phyloP scores from a whole-genome alignment of 257 asterid genomes.

The Ocimum tenuiflorum region DNA sequence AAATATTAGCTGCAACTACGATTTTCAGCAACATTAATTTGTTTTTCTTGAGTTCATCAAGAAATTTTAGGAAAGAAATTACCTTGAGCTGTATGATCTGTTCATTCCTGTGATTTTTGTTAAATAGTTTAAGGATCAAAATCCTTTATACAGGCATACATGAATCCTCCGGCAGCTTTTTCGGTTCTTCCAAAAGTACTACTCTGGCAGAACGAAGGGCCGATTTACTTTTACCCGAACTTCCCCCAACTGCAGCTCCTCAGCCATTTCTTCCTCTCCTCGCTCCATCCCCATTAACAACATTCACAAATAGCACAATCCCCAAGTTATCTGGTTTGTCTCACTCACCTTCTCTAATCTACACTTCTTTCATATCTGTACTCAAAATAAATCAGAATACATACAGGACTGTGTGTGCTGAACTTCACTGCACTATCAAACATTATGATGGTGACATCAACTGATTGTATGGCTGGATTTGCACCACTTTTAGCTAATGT shows the following conservation, averaged over 20 bases:
- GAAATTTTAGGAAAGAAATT: not conserved
- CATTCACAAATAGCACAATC: constrained; percentile 76
- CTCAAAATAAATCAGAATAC: not conserved
- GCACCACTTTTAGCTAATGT: constrained; percentile 90
- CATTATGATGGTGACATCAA: constrained; percentile 69
- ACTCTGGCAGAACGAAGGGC: constrained; percentile 29
- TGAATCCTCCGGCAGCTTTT: constrained; percentile 27
- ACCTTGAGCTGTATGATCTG: not conserved
- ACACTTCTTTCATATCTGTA: not conserved
- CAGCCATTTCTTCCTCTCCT: constrained; percentile 80
- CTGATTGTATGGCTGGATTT: constrained; percentile 81
- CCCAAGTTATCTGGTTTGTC: constrained; percentile 86
- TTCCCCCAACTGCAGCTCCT: constrained; percentile 59
- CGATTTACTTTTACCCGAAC: constrained; percentile 52
- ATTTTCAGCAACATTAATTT: not conserved
- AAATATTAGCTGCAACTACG: not conserved
- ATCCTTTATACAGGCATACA: constrained; percentile 40
- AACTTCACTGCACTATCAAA: constrained; percentile 58
- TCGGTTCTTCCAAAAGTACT: constrained; percentile 29
- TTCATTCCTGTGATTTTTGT: not conserved
- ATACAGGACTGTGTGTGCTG: constrained; percentile 59
- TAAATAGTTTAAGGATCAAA: not conserved
- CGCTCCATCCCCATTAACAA: constrained; percentile 93
- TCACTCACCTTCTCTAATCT: not conserved
- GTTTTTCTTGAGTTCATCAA: not conserved